Percentiles rank a stretch among this genome's conserved stretches.
Evolutionary conservation across 805 yeast species (phyloP).

Genomic region (Cephaloascus fragrans): DNA sequence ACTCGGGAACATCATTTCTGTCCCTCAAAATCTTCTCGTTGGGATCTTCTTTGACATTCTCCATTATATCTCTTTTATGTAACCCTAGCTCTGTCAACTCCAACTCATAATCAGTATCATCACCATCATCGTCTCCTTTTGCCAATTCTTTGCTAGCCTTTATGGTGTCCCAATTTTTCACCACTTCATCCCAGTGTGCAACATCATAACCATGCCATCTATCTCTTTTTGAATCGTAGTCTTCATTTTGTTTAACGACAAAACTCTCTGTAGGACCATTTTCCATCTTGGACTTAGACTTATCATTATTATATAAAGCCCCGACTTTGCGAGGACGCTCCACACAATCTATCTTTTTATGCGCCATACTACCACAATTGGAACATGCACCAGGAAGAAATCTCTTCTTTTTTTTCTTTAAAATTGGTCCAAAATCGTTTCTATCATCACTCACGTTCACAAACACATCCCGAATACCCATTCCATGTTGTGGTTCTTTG

Average conservation of each 20-base stretch:
- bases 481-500: slow-evolving; percentile 44
- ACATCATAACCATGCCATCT: slow-evolving; percentile 75
- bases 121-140: slow-evolving; percentile 5
- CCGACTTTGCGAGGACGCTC: slow-evolving; percentile 39
- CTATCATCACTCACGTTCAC: slow-evolving; percentile 6
- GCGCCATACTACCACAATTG: slow-evolving; percentile 51
- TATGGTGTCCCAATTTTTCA: slow-evolving; percentile 34
- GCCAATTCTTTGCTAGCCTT: slow-evolving; percentile 9
- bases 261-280: too few relatives aligned
- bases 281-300: slow-evolving; percentile 2
- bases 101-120: slow-evolving; percentile 29
- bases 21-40: slow-evolving; percentile 44
- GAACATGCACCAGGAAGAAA: slow-evolving; percentile 30
- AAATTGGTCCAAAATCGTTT: slow-evolving; percentile 10
- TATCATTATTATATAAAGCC: slow-evolving; percentile 8
- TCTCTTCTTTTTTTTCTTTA: not conserved
- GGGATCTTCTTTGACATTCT: slow-evolving; percentile 18
- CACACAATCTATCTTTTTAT: slow-evolving; percentile 43
- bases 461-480: slow-evolving; percentile 44
- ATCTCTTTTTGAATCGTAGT: slow-evolving; percentile 68
- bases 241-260: slow-evolving; percentile 17
- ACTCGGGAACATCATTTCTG: slow-evolving; percentile 68
- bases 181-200: slow-evolving; percentile 45
- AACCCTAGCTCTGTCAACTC: slow-evolving; percentile 27
- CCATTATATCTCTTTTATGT: slow-evolving; percentile 13